Percentiles rank a stretch among this genome's conserved stretches.
These are phyloP conservation scores for Avicennia marina DNA, from an alignment of 257 asterid species.

Conservation along the genomic window DNA sequence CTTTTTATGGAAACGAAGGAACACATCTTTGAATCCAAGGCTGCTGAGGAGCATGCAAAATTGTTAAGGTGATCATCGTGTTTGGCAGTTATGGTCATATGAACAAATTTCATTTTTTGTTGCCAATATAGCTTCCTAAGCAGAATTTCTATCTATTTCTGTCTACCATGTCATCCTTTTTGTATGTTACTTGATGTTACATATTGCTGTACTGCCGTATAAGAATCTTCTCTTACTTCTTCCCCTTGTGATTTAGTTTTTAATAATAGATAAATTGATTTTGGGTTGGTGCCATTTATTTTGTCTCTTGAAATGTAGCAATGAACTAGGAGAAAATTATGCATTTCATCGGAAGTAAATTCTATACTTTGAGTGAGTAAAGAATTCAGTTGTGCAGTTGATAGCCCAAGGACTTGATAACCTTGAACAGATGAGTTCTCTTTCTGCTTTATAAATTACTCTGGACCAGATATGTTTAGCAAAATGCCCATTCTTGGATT, in stretches of 20 bases:
- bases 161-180: too few species aligned
- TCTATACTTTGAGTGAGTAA: too few species aligned
- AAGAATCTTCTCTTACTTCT: slow-evolving; percentile 8
- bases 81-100: too few species aligned
- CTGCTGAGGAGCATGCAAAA: slow-evolving; percentile 98
- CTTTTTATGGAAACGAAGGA: slow-evolving; percentile 82
- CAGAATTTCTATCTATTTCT: too few species aligned
- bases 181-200: too few species aligned
- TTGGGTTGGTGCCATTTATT: neutral
- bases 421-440: too few species aligned
- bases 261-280: neutral
- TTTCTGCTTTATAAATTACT: neutral
- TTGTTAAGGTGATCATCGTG: slow-evolving; percentile 62
- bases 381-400: too few species aligned
- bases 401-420: too few species aligned
- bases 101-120: too few species aligned
- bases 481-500: neutral
- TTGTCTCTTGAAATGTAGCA: neutral
- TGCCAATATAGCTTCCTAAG: too few species aligned
- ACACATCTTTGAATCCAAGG: slow-evolving; percentile 82
- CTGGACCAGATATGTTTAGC: neutral
- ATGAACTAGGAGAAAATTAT: neutral
- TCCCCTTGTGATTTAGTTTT: neutral
- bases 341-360: neutral
- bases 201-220: neutral